phyloP scores from a whole-genome alignment of 495 filamentous ascomycete species.

The Aspergillus kassunensis region DNA sequence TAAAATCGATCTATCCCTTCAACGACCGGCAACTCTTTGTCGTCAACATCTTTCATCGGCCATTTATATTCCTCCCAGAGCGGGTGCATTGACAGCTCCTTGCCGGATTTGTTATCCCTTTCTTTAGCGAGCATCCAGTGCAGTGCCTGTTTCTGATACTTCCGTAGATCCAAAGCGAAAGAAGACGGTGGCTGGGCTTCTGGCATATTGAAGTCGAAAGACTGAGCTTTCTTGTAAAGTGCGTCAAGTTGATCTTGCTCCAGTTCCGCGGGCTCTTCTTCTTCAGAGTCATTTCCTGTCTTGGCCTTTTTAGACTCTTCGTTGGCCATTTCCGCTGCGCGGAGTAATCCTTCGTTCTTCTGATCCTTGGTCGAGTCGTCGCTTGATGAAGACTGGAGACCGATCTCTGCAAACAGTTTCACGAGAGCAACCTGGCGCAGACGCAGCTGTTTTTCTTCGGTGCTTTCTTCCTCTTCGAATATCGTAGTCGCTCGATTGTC shows the following conservation, averaged over 20 bases:
- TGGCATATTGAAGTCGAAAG: slow-evolving; percentile 91
- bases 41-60: slow-evolving; percentile 85
- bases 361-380: slow-evolving; percentile 76
- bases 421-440: slow-evolving; percentile 83
- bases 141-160: slow-evolving; percentile 92
- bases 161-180: slow-evolving; percentile 79
- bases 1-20: slow-evolving; percentile 72
- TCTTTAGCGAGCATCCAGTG: slow-evolving; percentile 97
- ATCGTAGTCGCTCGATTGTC: slow-evolving; percentile 68
- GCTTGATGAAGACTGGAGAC: slow-evolving; percentile 65
- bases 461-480: slow-evolving; percentile 80
- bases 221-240: slow-evolving; percentile 93
- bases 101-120: slow-evolving; percentile 62
- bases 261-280: slow-evolving; percentile 85
- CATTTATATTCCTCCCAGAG: slow-evolving; percentile 94
- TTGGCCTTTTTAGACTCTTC: slow-evolving; percentile 61
- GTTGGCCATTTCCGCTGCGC: slow-evolving; percentile 81
- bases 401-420: slow-evolving; percentile 84
- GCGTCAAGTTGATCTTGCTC: slow-evolving; percentile 94
- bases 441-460: slow-evolving; percentile 80
- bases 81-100: slow-evolving; percentile 86
- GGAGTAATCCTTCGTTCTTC: slow-evolving; percentile 75
- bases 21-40: slow-evolving; percentile 62
- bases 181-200: slow-evolving; percentile 74
- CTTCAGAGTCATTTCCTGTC: slow-evolving; percentile 50